phyloP scores from a whole-genome alignment of 1,284 basidiomycete genomes.

The Volvariella surrecta region DNA sequence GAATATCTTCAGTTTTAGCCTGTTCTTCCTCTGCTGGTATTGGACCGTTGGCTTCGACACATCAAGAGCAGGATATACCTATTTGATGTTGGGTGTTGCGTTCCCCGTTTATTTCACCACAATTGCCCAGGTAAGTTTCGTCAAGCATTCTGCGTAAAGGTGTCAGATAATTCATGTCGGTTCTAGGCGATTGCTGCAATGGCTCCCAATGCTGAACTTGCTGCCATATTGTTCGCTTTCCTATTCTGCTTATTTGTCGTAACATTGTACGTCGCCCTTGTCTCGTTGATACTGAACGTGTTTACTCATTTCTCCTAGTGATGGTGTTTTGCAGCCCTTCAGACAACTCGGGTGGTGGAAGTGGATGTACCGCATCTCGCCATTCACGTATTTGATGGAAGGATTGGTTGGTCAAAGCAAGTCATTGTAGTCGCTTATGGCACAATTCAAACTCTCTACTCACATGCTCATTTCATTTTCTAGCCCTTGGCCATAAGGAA shows the following conservation, averaged over 20 bases:
- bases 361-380: constrained; percentile 78
- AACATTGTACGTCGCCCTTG: constrained; percentile 47
- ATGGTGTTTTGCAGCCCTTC: constrained; percentile 61
- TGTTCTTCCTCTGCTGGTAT: constrained; percentile 49
- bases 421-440: constrained; percentile 6
- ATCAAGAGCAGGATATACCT: constrained; percentile 46
- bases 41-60: constrained; percentile 46
- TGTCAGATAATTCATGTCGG: not conserved
- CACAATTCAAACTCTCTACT: not conserved
- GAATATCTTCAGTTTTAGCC: constrained; percentile 50
- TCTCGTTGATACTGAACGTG: constrained; percentile 4
- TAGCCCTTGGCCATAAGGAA: constrained; percentile 35
- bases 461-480: not conserved
- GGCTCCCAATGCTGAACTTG: constrained; percentile 57
- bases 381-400: constrained; percentile 68
- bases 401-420: constrained; percentile 46
- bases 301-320: constrained; percentile 27
- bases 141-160: not conserved
- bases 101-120: constrained; percentile 49
- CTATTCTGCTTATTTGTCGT: constrained; percentile 66
- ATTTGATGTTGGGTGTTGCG: constrained; percentile 35
- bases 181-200: constrained; percentile 51
- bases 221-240: constrained; percentile 55
- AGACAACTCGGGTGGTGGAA: constrained; percentile 67
- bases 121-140: constrained; percentile 33